Conservation (phyloP, 2,329 filamentous ascomycete genomes). For the Ophiostoma sp. region DNA sequence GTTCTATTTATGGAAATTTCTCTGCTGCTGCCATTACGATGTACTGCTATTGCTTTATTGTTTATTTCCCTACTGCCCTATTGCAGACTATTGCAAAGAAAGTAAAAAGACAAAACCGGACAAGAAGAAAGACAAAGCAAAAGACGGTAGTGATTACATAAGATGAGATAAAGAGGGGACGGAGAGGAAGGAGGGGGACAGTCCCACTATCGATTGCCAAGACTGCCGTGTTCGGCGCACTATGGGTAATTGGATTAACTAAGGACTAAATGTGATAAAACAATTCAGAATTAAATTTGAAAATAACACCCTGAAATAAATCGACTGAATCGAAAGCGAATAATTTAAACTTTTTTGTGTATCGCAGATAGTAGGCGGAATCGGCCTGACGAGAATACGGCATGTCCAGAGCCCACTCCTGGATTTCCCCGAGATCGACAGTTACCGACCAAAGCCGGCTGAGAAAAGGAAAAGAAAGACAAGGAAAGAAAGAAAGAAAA, state of each 20-base stretch:
- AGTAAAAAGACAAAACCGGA: neutral
- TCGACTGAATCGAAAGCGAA: neutral
- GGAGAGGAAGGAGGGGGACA: neutral
- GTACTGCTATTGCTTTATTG: neutral
- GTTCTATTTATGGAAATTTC: neutral
- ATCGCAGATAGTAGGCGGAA: slow-evolving; percentile 10
- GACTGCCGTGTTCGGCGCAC: slow-evolving; percentile 7
- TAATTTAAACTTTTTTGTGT: slow-evolving; percentile 10
- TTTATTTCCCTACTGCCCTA: neutral
- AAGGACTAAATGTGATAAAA: neutral
- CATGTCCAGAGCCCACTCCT: neutral
- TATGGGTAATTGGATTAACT: neutral
- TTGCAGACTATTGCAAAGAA: neutral
- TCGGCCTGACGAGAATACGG: neutral
- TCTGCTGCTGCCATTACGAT: neutral
- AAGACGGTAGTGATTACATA: neutral
- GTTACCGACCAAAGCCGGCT: slow-evolving; percentile 2
- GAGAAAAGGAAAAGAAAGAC: neutral
- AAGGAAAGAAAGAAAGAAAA: neutral
- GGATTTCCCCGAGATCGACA: slow-evolving; percentile 13
- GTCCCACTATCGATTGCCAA: neutral
- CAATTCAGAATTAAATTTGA: neutral
- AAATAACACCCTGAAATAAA: neutral
- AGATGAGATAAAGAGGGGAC: neutral
- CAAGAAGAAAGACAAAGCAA: neutral